Base-by-base conservation (phyloP, 352 stramenopile genomes). In the Globisporangium perplexum region DNA sequence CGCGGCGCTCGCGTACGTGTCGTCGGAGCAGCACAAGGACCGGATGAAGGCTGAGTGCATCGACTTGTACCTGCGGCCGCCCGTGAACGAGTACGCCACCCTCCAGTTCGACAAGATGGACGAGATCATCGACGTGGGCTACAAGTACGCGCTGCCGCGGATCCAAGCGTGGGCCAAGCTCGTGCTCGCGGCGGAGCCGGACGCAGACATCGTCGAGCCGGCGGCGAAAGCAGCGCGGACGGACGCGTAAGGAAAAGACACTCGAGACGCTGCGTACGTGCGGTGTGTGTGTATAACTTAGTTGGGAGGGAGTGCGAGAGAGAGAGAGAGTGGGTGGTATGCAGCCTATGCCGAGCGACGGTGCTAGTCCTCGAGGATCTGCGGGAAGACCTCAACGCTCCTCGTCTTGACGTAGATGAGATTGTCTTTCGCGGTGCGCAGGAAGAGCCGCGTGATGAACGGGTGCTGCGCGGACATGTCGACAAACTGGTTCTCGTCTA, bases 81-180 rank as follows among this genome's bases (percentile, higher is more conserved):
- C 90, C 1, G 84, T 97, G 24, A 75, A 91, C 20, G 74, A 95
- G 49, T 94, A 94, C 59, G 88, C 77, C 20, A 96, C 82, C n/a
- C 69, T 97, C 18, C 83, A 97, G 62, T 97, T 94, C 55, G 89
- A 96, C 62, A 97, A 96, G 69, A 92, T 93, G 62, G 81, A 95
- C 28, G 85, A 96, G 59, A 95, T 96, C 51, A 90, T 95, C 41
- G 62, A 89, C 44, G 77, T 92, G 33, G 85, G 85, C 3, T 95
- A 95, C 58, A 71, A 86, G 6, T 93, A 90, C 49, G 85, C 85
- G 3, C 52, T 93, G 46, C 85, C 85, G 18, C 72, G 81, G 33
- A 71, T 91, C 20, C 68, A 72, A 48, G 74, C 63, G 12, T 91
- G 81, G 81, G 71, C 75, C 7, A 59, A 60, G 4, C 74, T 67